Evolutionary conservation across 495 filamentous ascomycete species (phyloP), one percentile per base, ranked within the genome.

Genomic region (Chaetomium cochliodes): DNA sequence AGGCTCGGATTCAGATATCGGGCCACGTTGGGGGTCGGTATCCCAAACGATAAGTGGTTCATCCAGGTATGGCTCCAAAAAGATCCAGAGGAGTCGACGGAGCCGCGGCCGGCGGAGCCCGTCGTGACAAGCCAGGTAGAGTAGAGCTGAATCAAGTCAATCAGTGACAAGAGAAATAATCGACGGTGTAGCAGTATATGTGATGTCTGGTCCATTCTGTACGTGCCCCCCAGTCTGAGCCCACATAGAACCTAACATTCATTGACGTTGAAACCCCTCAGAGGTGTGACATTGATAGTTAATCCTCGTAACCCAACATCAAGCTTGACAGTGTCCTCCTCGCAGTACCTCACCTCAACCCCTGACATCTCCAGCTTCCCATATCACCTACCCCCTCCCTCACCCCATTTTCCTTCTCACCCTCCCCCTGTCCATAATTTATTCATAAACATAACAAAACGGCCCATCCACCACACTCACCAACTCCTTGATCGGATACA

Each of bases 381-480:
- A n/a, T n/a, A n/a, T n/a, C n/a, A n/a, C 1, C 33, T 8, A 7
- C 41, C 41, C 30, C 53, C 22, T 20, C 8, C 30, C 30, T 26
- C 8, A 15, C 47, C 2, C 9, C n/a, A 52, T 26, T 20, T 22
- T 41, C 37, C 25, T 28, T 39, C n/a, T n/a, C 12, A 30, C 2
- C 20, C n/a, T 6, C 22, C 28, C n/a, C 20, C 26, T 26, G 20
- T 18, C 9, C 11, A 33, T 23, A 55, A 11, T 46, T 74, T 67
- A 82, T 69, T 78, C 69, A 69, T 83, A 84, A 5, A 77, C 75
- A 65, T 84, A 84, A 65, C 81, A 84, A 46, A 83, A 79, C 20
- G 81, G 79, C 15, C 81, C 81, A 63, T 79, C 78, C 15, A 79
- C 69, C 15, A 73, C 73, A 62, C 80, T 82, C 25, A 79, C 72